Conservation (phyloP, 805 yeast species). For the Saccharomyces mikatae region DNA sequence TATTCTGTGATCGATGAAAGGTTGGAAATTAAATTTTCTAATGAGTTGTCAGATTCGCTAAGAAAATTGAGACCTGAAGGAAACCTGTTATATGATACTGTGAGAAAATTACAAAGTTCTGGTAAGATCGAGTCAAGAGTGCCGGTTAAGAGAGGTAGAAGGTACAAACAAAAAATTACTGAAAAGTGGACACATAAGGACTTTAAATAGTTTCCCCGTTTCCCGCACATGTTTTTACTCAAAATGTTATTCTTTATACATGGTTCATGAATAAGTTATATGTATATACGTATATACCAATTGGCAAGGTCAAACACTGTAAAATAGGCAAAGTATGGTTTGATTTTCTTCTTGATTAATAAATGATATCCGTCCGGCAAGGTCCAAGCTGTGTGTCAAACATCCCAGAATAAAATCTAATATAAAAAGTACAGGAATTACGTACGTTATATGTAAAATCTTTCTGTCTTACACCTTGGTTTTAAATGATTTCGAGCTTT, state of each 20-base stretch:
- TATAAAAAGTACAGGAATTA: neutral
- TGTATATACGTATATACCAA: neutral
- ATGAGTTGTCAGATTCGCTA: conserved; percentile 79
- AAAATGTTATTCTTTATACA: neutral
- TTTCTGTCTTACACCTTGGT: neutral
- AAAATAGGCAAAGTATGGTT: neutral
- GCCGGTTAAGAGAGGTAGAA: conserved; percentile 52
- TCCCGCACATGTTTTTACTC: neutral
- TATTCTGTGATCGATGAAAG: conserved; percentile 40
- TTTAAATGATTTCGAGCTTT: conserved; percentile 26
- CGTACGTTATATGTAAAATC: neutral
- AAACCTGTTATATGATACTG: conserved; percentile 69
- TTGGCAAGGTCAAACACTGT: neutral
- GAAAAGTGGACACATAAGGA: conserved; percentile 94
- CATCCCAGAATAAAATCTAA: too few relatives aligned
- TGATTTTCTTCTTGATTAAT: neutral
- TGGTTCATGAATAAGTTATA: neutral
- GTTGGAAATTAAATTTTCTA: conserved; percentile 73
- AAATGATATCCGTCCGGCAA: neutral
- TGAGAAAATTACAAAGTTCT: conserved; percentile 70
- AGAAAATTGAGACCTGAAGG: conserved; percentile 88
- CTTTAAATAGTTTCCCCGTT: conserved; percentile 42
- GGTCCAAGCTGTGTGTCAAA: too few relatives aligned
- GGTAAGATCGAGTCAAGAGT: conserved; percentile 85
- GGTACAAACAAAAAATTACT: conserved; percentile 64